A percentile compares a stretch with the other conserved stretches of the same genome.
These are phyloP conservation scores for Begonia loranthoides DNA, from an alignment of 306 rosid genomes.

Conservation along the genomic window DNA sequence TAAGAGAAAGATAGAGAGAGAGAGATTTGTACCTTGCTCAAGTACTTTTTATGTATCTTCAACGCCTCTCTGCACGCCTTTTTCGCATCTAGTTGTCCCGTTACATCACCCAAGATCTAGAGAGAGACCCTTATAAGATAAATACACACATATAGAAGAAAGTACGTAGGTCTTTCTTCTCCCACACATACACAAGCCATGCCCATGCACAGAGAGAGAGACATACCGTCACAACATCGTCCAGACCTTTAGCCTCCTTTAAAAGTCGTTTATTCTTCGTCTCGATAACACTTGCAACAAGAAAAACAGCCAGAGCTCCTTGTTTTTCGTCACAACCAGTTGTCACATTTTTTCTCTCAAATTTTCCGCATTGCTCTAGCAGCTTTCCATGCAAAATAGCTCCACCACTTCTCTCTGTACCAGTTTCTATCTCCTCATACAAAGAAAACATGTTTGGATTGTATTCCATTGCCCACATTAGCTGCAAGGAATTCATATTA, in stretches of 20 bases:
- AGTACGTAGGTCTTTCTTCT: no score
- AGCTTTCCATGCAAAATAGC: slow-evolving; percentile 32
- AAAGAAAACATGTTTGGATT: slow-evolving; percentile 60
- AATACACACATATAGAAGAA: not conserved
- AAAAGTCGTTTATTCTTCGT: slow-evolving; percentile 60
- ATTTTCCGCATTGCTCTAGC: slow-evolving; percentile 75
- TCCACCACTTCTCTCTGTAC: slow-evolving; percentile 12
- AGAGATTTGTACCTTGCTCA: slow-evolving; percentile 46
- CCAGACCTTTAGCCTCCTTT: slow-evolving; percentile 81
- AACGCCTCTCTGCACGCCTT: slow-evolving; percentile 66
- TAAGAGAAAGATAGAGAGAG: no score
- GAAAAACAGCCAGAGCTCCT: slow-evolving; percentile 54
- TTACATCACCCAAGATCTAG: slow-evolving; percentile 66
- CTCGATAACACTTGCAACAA: slow-evolving; percentile 88
- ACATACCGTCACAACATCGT: slow-evolving; percentile 66
- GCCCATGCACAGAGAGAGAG: not conserved
- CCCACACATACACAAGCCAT: no score
- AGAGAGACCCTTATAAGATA: slow-evolving; percentile 18
- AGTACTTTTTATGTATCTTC: slow-evolving; percentile 81
- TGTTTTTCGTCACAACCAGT: slow-evolving; percentile 38
- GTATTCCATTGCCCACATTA: slow-evolving; percentile 99
- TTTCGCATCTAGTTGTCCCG: slow-evolving; percentile 74
- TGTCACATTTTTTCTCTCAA: slow-evolving; percentile 57
- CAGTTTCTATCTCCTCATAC: slow-evolving; percentile 31
- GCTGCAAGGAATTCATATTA: slow-evolving; percentile 79